These are phyloP conservation scores for Fusarium albidum DNA, from an alignment of 2,329 filamentous ascomycete species.

Conservation along the genomic window DNA sequence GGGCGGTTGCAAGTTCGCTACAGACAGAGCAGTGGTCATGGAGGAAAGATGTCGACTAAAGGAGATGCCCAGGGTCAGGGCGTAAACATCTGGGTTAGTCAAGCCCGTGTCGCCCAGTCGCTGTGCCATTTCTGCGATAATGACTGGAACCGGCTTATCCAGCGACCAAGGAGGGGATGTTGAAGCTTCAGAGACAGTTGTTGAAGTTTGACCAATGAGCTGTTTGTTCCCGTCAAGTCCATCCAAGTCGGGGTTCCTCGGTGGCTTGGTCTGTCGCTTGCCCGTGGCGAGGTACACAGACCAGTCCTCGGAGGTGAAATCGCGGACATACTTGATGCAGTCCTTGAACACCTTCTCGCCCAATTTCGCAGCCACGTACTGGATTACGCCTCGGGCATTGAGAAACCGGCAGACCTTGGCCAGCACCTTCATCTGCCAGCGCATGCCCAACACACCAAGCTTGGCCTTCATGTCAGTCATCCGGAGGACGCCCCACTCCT, in stretches of 20 bases:
- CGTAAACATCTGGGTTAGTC: conserved; percentile 49
- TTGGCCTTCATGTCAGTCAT: conserved; percentile 66
- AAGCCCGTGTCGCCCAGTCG: conserved; percentile 41
- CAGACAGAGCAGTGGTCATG: conserved; percentile 47
- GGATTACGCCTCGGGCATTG: conserved; percentile 62
- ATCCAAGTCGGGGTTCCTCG: conserved; percentile 38
- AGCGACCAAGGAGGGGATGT: conserved; percentile 44
- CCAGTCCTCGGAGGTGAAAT: conserved; percentile 66
- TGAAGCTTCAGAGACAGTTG: conserved; percentile 37
- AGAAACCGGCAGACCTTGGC: conserved; percentile 67
- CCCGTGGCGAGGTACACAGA: conserved; percentile 61
- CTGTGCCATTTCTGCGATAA: conserved; percentile 43
- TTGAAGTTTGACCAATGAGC: conserved; percentile 32
- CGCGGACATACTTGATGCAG: conserved; percentile 66
- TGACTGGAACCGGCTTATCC: conserved; percentile 46
- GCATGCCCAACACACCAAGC: conserved; percentile 61
- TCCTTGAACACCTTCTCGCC: conserved; percentile 65
- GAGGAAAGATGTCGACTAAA: conserved; percentile 50
- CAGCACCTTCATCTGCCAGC: conserved; percentile 67
- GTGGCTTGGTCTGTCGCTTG: conserved; percentile 43
- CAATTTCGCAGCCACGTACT: conserved; percentile 65
- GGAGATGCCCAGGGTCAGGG: conserved; percentile 46
- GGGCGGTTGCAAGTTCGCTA: conserved; percentile 43
- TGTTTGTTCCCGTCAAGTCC: conserved; percentile 35
- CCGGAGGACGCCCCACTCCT: conserved; percentile 66